Evolutionary conservation across 2,329 filamentous ascomycete genomes (phyloP).

Genomic region (Fusarium staphyleae): DNA sequence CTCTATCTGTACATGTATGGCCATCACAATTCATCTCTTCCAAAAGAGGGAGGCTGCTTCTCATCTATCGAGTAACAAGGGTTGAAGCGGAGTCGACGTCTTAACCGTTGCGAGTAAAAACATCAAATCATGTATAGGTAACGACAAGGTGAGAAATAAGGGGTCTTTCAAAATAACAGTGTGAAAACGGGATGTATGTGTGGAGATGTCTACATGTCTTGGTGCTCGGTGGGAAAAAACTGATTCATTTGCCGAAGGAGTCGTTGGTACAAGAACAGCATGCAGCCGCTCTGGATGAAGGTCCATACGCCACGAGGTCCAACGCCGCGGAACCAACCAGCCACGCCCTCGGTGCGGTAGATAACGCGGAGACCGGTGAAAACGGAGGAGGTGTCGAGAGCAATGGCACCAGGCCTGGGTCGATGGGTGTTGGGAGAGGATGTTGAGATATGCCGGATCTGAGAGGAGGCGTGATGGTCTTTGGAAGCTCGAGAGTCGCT

Average conservation of each 20-base stretch:
- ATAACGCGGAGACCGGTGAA: slow-evolving; percentile 84
- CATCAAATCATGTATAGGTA: slow-evolving; percentile 25
- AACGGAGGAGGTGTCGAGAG: slow-evolving; percentile 88
- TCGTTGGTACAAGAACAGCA: slow-evolving; percentile 94
- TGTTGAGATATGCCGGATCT: slow-evolving; percentile 82
- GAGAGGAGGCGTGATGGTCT: slow-evolving; percentile 50
- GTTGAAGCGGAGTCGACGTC: slow-evolving; percentile 11
- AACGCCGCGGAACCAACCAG: slow-evolving; percentile 93
- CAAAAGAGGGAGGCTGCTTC: slow-evolving; percentile 12
- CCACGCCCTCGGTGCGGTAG: slow-evolving; percentile 86
- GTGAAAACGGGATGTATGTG: slow-evolving; percentile 11
- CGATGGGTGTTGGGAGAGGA: slow-evolving; percentile 87
- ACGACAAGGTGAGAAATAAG: slow-evolving; percentile 29
- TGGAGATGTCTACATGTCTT: slow-evolving; percentile 39
- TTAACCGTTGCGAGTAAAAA: slow-evolving; percentile 18
- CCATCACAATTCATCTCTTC: slow-evolving; percentile 33
- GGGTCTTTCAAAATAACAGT: not conserved
- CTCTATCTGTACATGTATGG: slow-evolving; percentile 42
- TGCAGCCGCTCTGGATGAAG: slow-evolving; percentile 94
- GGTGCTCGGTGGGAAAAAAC: slow-evolving; percentile 46
- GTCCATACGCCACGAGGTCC: slow-evolving; percentile 95
- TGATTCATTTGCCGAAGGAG: slow-evolving; percentile 78
- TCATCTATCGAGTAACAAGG: slow-evolving; percentile 24
- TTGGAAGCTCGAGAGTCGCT: slow-evolving; percentile 40
- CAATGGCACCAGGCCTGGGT: slow-evolving; percentile 77